Conservation (phyloP, 2,329 filamentous ascomycete species). For the Paecilomyces sp. region DNA sequence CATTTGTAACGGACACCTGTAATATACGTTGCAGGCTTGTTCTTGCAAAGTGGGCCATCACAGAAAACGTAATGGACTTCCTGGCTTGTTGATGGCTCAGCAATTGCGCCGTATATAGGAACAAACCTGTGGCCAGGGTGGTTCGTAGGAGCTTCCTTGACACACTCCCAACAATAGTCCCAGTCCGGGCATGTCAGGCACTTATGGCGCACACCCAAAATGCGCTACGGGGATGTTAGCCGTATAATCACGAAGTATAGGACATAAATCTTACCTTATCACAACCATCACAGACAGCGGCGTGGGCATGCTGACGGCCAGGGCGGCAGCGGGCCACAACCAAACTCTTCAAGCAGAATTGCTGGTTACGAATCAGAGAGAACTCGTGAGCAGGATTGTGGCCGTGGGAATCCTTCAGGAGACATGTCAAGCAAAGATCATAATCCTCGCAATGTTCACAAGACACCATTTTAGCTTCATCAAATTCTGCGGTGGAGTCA, state of each 20-base stretch:
- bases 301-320: constrained; percentile 74
- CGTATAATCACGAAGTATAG: constrained; percentile 1
- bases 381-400: constrained; percentile 88
- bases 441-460: constrained; percentile 82
- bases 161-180: constrained; percentile 83
- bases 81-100: constrained; percentile 38
- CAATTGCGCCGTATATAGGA: constrained; percentile 67
- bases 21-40: constrained; percentile 53
- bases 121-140: constrained; percentile 82
- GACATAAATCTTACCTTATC: constrained; percentile 52
- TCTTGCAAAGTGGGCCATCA: constrained; percentile 80
- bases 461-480: constrained; percentile 74
- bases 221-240: constrained; percentile 47
- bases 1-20: constrained; percentile 91
- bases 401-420: constrained; percentile 68
- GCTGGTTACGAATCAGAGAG: constrained; percentile 42
- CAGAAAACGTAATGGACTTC: constrained; percentile 78
- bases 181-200: constrained; percentile 95
- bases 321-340: constrained; percentile 64
- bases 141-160: constrained; percentile 60
- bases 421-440: constrained; percentile 82
- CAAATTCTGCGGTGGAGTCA: constrained; percentile 49
- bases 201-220: constrained; percentile 88
- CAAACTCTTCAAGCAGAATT: constrained; percentile 53
- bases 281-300: constrained; percentile 91